Evolutionary conservation across 1,139 yeast species (phyloP).

Genomic region (Meyerozyma athensensis): DNA sequence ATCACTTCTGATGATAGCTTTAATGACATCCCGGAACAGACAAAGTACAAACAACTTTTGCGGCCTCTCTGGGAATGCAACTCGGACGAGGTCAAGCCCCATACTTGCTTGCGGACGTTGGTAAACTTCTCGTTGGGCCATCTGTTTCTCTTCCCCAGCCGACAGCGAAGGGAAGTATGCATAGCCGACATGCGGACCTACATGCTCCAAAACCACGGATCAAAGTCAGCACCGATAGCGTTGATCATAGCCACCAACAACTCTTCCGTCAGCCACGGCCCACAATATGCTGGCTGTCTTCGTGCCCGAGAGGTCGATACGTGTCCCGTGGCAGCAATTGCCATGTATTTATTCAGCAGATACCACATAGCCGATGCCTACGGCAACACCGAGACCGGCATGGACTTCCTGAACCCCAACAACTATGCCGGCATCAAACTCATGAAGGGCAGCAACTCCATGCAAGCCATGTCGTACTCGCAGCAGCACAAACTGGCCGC

Average conservation of each 20-base stretch:
- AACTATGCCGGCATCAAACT: conserved; percentile 19
- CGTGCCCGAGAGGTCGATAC: conserved; percentile 24
- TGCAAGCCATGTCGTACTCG: conserved; percentile 20
- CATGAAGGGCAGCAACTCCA: conserved; percentile 23
- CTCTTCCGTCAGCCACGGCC: conserved; percentile 5
- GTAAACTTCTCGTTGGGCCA: conserved; percentile 26
- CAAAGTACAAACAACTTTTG: neutral
- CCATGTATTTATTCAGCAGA: conserved; percentile 26
- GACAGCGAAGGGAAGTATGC: conserved; percentile 22
- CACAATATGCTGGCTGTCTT: conserved; percentile 21
- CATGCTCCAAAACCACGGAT: neutral
- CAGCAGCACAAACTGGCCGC: conserved; percentile 27
- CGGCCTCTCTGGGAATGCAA: conserved; percentile 1
- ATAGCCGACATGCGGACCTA: conserved; percentile 17
- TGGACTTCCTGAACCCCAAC: conserved; percentile 3
- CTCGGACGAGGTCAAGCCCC: conserved; percentile 1
- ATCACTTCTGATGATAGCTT: neutral
- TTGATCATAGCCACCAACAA: neutral
- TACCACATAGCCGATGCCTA: conserved; percentile 29
- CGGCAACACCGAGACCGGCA: conserved; percentile 11
- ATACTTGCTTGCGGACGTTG: conserved; percentile 18
- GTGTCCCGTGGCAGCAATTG: conserved; percentile 28
- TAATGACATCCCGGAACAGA: neutral
- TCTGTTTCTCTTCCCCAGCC: conserved; percentile 17
- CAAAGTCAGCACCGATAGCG: neutral